Base-by-base conservation (phyloP, 495 filamentous ascomycete genomes). In the Massariosphaeria phaeospora region DNA sequence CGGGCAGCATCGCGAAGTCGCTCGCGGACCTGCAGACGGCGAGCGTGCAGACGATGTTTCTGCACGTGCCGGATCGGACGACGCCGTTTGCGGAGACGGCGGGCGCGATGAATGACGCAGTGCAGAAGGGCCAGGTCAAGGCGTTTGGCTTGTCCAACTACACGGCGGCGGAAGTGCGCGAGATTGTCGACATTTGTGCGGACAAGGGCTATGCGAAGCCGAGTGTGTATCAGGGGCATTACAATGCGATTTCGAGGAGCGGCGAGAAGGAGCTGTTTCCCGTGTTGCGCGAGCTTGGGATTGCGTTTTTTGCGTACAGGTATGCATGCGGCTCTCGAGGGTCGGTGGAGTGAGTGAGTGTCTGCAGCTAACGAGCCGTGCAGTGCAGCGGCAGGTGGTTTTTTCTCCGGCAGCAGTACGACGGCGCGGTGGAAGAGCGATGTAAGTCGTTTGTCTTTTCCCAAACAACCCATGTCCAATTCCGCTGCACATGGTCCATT, bases 101-200 rank as follows among this genome's bases (percentile, higher is more conserved):
- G 1, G 41, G 41, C 9, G 33, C 52, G 1, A 12, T 55, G 20
- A 33, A 55, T 24, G 29, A 29, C 7, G 11, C 38, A 26, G 46
- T 38, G 41, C n/a, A 18, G 3, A 30, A 25, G 3, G 52, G 52
- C 8, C 17, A 21, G 3, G 46, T 55, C 21, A 17, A 4, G 4
- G 36, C 38, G 30, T 34, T 70, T 41, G 74, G 75, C 3, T 50
- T 77, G 0, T 75, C 73, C 27, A 77, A 77, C 51, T 67, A 72
- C 8, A 52, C 62, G 0, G 42, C 66, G 0, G 33, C 63, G 1
- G 57, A 66, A 40, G 59, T 78, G 11, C 36, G 61, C 50, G 33
- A 71, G 12, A 63, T 73, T 18, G 39, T 77, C 2, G 46, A 44
- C 0, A 60, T 77, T 3, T 73, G 69, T 47, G 67, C 72, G 9